phyloP scores from a whole-genome alignment of 1,139 yeast genomes.

The Geotrichum histeridarum region DNA sequence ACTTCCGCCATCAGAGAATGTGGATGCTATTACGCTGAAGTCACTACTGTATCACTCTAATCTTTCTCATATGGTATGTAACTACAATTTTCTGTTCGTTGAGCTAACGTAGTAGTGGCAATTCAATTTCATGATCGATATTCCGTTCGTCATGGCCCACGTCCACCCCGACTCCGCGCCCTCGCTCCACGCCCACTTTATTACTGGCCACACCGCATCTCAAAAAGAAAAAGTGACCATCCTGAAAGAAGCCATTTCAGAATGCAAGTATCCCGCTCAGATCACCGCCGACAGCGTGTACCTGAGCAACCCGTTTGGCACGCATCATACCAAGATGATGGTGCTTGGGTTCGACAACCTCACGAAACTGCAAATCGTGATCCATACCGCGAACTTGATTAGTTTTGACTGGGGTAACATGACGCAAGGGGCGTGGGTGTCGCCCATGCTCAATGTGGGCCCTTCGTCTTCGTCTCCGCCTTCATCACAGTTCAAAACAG shows the following conservation, averaged over 20 bases:
- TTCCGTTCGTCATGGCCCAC: conserved; percentile 29
- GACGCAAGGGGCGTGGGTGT: conserved; percentile 36
- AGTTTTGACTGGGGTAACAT: conserved; percentile 35
- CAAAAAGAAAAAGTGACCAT: conserved; percentile 11
- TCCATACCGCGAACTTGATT: conserved; percentile 38
- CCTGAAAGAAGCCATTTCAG: conserved; percentile 16
- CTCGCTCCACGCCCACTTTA: conserved; percentile 25
- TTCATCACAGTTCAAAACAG: conserved; percentile 25
- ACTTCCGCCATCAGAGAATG: conserved; percentile 23
- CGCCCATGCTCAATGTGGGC: conserved; percentile 24
- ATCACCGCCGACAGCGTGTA: conserved; percentile 26
- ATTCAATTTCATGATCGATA: conserved; percentile 32
- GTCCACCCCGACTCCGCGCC: conserved; percentile 23
- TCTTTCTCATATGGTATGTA: conserved; percentile 16
- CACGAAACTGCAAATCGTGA: conserved; percentile 29
- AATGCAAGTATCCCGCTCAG: conserved; percentile 20
- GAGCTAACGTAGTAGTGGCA: conserved; percentile 25
- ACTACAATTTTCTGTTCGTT: background rate
- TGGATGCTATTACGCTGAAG: conserved; percentile 22
- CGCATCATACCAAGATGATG: conserved; percentile 39
- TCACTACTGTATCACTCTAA: conserved; percentile 23
- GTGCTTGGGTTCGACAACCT: conserved; percentile 26
- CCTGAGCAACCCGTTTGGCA: conserved; percentile 27
- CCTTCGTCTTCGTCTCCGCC: background rate
- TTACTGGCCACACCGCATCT: conserved; percentile 26